phyloP scores from a whole-genome alignment of 2,329 filamentous ascomycete species.

The Colletotrichum sp. region DNA sequence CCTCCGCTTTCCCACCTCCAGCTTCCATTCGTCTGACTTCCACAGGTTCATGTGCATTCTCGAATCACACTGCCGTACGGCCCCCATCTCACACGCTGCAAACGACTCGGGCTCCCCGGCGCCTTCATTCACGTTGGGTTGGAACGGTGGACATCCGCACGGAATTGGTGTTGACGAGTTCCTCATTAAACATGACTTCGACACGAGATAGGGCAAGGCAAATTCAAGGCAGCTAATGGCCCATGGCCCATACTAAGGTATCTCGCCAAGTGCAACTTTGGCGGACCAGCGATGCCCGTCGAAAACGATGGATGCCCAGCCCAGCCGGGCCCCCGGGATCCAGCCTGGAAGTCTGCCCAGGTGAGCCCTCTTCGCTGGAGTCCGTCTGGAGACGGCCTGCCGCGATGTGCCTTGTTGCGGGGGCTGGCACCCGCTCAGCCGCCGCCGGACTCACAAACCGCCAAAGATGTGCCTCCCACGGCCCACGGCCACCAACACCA shows the following conservation, averaged over 20 bases:
- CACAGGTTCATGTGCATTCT: neutral
- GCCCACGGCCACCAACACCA: neutral
- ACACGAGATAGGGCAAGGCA: neutral
- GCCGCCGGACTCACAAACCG: neutral
- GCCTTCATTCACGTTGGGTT: neutral
- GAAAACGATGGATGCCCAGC: conserved; percentile 7
- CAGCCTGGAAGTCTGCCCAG: conserved; percentile 8
- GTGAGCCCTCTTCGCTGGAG: neutral
- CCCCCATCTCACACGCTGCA: neutral
- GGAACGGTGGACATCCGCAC: neutral
- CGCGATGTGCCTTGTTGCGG: conserved; percentile 10
- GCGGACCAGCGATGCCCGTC: neutral
- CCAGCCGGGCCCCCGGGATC: conserved; percentile 5
- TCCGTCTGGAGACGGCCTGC: neutral
- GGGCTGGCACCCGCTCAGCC: conserved; percentile 11
- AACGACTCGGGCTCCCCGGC: neutral
- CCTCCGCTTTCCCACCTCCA: neutral
- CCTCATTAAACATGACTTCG: neutral
- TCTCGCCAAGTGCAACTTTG: neutral
- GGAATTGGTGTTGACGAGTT: neutral
- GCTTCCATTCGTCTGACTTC: neutral
- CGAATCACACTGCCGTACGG: neutral
- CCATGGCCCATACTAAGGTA: neutral
- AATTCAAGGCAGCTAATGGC: neutral
- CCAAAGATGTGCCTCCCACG: neutral